These are phyloP conservation scores for Phytophthora pseudosyringae DNA, from an alignment of 352 stramenopile species.

Conservation along the genomic window DNA sequence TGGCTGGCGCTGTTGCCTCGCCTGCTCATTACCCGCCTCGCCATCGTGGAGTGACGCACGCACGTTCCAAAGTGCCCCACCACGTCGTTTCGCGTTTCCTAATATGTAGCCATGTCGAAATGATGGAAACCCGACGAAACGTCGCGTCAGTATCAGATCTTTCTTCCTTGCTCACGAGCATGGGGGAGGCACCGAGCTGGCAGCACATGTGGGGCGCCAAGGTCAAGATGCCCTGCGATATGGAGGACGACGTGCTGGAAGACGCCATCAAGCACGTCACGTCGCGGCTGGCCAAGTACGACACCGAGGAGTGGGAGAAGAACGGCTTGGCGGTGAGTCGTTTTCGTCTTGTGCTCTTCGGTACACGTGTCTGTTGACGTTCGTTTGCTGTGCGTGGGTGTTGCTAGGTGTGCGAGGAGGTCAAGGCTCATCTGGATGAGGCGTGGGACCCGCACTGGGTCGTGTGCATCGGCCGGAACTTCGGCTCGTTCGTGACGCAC, in stretches of 20 bases:
- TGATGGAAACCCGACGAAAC: constrained; percentile 23
- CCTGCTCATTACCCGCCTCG: constrained; percentile 23
- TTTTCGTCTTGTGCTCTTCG: background rate
- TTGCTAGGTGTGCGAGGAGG: constrained; percentile 75
- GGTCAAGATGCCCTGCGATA: constrained; percentile 89
- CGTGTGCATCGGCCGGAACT: constrained; percentile 91
- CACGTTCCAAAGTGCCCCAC: background rate
- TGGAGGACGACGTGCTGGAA: constrained; percentile 90
- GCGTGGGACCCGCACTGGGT: constrained; percentile 86
- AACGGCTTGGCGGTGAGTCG: constrained; percentile 61
- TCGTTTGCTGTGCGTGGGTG: background rate
- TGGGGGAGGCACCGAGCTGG: constrained; percentile 83
- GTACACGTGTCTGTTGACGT: background rate
- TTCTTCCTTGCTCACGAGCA: constrained; percentile 23
- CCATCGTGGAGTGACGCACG: constrained; percentile 11
- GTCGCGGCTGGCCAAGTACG: constrained; percentile 57
- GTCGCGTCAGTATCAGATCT: constrained; percentile 22
- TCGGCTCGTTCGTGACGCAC: constrained; percentile 94
- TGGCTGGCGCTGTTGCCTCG: constrained; percentile 27
- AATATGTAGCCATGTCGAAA: constrained; percentile 18
- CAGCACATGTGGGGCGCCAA: constrained; percentile 90
- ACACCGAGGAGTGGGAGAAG: constrained; percentile 90
- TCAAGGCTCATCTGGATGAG: constrained; percentile 80
- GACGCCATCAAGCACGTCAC: constrained; percentile 85
- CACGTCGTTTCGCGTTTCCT: constrained; percentile 31